Conservation (phyloP, 1,284 basidiomycete genomes). For the Leccinum laetum region DNA sequence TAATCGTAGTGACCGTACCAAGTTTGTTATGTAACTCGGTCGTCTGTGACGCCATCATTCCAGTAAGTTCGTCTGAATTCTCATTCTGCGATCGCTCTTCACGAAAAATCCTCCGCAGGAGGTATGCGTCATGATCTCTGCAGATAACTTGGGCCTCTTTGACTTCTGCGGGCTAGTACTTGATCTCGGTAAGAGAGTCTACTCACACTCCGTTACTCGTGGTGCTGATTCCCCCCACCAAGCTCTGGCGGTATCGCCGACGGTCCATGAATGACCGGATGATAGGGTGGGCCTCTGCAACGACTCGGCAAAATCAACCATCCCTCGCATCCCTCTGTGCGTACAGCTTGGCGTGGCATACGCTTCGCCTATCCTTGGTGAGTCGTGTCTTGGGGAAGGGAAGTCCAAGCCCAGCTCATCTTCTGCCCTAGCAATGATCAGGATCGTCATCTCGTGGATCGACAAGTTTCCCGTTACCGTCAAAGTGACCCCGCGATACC, state of each 20-base stretch:
- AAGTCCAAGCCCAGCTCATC: not conserved
- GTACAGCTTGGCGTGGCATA: slow-evolving; percentile 26
- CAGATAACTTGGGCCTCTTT: slow-evolving; percentile 20
- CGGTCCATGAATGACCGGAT: slow-evolving; percentile 18
- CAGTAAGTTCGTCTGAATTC: slow-evolving; percentile 13
- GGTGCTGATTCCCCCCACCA: slow-evolving; percentile 4
- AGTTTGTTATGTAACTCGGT: too few species aligned
- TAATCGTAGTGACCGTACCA: slow-evolving; percentile 5
- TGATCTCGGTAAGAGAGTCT: slow-evolving; percentile 14
- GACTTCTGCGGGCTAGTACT: slow-evolving; percentile 14
- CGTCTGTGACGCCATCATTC: slow-evolving; percentile 18
- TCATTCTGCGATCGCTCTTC: slow-evolving; percentile 15
- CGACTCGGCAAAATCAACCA: slow-evolving; percentile 18
- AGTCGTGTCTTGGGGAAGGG: slow-evolving; percentile 3
- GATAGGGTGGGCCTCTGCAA: slow-evolving; percentile 15
- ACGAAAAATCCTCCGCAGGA: slow-evolving; percentile 16
- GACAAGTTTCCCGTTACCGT: slow-evolving; percentile 30
- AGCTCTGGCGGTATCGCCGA: slow-evolving; percentile 21
- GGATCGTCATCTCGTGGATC: slow-evolving; percentile 25
- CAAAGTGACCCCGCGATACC: slow-evolving; percentile 24
- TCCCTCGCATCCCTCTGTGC: slow-evolving; percentile 17
- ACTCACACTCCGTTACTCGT: not conserved
- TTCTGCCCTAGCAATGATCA: slow-evolving; percentile 19
- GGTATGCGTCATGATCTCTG: slow-evolving; percentile 16
- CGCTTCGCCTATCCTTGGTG: slow-evolving; percentile 17